phyloP scores from a whole-genome alignment of 495 filamentous ascomycete genomes.

The Trypethelium eluteriae region DNA sequence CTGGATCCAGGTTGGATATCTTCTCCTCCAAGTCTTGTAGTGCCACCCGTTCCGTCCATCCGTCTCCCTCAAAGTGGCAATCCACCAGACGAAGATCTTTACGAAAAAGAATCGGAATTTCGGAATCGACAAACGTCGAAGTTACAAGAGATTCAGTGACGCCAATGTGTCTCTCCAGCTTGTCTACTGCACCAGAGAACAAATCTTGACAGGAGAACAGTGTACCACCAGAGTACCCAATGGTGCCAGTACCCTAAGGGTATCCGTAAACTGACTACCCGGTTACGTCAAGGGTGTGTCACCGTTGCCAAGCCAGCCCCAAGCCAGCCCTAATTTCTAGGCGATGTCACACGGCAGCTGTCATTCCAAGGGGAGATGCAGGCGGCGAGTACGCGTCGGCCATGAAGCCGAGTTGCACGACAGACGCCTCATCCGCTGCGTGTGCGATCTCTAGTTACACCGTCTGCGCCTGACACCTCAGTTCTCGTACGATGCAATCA shows the following conservation, averaged over 20 bases:
- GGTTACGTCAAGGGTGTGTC: neutral
- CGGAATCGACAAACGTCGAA: neutral
- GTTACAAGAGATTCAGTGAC: neutral
- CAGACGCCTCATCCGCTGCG: constrained; percentile 3
- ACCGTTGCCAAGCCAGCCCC: neutral
- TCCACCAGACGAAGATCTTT: too few species aligned
- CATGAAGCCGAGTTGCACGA: neutral
- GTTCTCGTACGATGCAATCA: neutral
- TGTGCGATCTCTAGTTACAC: neutral
- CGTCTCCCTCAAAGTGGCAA: too few species aligned
- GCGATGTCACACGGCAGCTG: constrained; percentile 5
- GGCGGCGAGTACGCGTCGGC: neutral
- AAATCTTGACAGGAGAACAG: neutral
- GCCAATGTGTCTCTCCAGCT: neutral
- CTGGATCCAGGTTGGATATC: too few species aligned
- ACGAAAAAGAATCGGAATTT: neutral
- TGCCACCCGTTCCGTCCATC: too few species aligned
- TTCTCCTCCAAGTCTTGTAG: too few species aligned
- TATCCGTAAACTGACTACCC: neutral
- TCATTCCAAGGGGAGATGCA: neutral
- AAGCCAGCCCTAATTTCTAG: neutral
- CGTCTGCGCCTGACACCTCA: constrained; percentile 1
- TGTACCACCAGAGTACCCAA: neutral
- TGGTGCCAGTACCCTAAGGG: neutral
- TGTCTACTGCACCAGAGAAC: neutral